Evolutionary conservation across 148 eudicot species (phyloP).

Genomic region (Silene uniflora): DNA sequence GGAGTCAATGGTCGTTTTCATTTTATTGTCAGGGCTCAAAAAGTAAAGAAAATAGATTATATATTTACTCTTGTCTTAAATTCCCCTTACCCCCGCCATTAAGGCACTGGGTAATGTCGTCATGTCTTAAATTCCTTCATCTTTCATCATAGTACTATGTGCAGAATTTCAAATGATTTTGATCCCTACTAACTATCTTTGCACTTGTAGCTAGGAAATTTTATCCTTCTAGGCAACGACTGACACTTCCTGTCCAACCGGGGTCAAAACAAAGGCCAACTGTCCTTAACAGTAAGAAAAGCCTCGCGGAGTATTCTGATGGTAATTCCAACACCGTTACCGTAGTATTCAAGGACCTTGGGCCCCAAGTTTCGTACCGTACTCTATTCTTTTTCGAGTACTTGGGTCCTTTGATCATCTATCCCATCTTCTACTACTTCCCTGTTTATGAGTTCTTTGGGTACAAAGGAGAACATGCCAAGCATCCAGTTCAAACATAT

Average conservation of each 20-base stretch:
- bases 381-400: slow-evolving; percentile 92
- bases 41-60: background rate
- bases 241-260: slow-evolving; percentile 79
- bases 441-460: slow-evolving; percentile 70
- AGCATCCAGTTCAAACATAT: slow-evolving; percentile 82
- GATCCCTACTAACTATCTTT: slow-evolving; percentile 23
- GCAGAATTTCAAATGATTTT: background rate
- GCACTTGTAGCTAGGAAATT: slow-evolving; percentile 67
- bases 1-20: background rate
- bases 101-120: too few species aligned
- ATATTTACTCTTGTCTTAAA: too few species aligned
- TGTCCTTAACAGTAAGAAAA: slow-evolving; percentile 66
- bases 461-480: slow-evolving; percentile 70
- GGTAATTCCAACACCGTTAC: slow-evolving; percentile 49
- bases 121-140: background rate
- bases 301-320: slow-evolving; percentile 59
- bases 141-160: background rate
- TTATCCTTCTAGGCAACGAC: slow-evolving; percentile 90
- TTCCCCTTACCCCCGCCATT: too few species aligned
- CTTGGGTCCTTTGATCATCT: slow-evolving; percentile 81
- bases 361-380: slow-evolving; percentile 89
- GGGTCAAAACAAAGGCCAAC: slow-evolving; percentile 80
- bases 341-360: slow-evolving; percentile 87
- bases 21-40: background rate
- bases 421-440: slow-evolving; percentile 77